These are phyloP conservation scores for Cercospora sojina DNA, from an alignment of 2,329 filamentous ascomycete genomes.

Conservation along the genomic window DNA sequence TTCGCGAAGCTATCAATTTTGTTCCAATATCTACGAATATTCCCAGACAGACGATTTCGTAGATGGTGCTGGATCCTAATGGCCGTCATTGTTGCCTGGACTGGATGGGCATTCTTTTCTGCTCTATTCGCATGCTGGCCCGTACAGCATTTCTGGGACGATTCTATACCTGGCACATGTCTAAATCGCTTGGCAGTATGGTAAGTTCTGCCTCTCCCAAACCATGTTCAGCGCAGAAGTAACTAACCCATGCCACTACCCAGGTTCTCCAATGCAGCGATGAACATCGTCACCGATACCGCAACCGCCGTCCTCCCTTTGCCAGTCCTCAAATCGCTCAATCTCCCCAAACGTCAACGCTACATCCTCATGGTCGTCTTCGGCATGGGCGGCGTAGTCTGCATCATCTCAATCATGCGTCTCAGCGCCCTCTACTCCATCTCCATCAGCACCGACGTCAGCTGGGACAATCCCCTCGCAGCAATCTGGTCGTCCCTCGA, in stretches of 20 bases:
- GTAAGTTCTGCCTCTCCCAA: conserved; percentile 20
- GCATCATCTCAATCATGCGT: conserved; percentile 32
- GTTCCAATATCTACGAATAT: conserved; percentile 39
- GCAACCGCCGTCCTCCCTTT: conserved; percentile 37
- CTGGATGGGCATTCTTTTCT: conserved; percentile 33
- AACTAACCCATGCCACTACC: neutral
- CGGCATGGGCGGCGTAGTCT: conserved; percentile 36
- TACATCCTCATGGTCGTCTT: conserved; percentile 37
- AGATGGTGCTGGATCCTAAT: conserved; percentile 32
- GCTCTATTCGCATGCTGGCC: conserved; percentile 37
- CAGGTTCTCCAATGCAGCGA: conserved; percentile 34
- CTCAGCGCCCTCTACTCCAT: conserved; percentile 31
- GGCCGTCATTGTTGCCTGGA: conserved; percentile 32
- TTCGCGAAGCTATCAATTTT: conserved; percentile 39
- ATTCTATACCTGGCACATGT: conserved; percentile 24
- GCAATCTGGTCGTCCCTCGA: conserved; percentile 32
- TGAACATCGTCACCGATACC: conserved; percentile 39
- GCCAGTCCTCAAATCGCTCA: conserved; percentile 35
- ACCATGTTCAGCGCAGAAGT: neutral
- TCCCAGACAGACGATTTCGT: conserved; percentile 32
- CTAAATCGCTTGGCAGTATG: conserved; percentile 34
- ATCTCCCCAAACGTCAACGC: conserved; percentile 34
- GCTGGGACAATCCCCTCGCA: conserved; percentile 33
- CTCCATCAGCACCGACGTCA: conserved; percentile 28
- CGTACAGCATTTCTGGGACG: conserved; percentile 35